These are phyloP conservation scores for Peronospora farinosa DNA, from an alignment of 352 stramenopile species.

Conservation along the genomic window DNA sequence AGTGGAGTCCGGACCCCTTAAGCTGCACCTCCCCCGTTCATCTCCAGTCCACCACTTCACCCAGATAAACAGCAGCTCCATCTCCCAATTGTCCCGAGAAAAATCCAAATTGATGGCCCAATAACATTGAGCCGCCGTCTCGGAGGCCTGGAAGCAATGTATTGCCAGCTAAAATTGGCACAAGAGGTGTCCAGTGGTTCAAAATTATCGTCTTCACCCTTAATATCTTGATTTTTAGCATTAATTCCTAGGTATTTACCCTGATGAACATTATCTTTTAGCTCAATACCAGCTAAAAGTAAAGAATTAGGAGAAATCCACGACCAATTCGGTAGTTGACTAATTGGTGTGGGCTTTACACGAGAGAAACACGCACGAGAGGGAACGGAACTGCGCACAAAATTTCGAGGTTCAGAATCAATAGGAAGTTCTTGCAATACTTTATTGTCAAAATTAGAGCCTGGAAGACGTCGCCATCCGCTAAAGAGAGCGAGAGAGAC, in stretches of 20 bases:
- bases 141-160: conserved; percentile 57
- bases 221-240: background rate
- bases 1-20: conserved; percentile 93
- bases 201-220: conserved; percentile 17
- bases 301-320: conserved; percentile 45
- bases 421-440: conserved; percentile 60
- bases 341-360: conserved; percentile 54
- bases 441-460: conserved; percentile 47
- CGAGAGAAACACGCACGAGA: conserved; percentile 64
- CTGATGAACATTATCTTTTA: conserved; percentile 10
- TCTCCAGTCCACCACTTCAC: conserved; percentile 60
- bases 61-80: conserved; percentile 85
- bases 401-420: conserved; percentile 45
- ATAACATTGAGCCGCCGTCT: conserved; percentile 86
- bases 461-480: conserved; percentile 39
- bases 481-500: conserved; percentile 22
- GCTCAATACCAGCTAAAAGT: conserved; percentile 54
- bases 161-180: conserved; percentile 68
- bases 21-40: conserved; percentile 90
- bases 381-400: conserved; percentile 40
- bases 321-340: conserved; percentile 50
- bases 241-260: background rate
- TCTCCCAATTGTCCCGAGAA: conserved; percentile 90
- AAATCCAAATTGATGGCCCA: conserved; percentile 90
- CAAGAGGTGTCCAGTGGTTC: conserved; percentile 38